Percentiles rank a stretch among this genome's conserved stretches.
phyloP scores from a whole-genome alignment of 768 basidiomycete genomes.

The Suillus occidentalis region DNA sequence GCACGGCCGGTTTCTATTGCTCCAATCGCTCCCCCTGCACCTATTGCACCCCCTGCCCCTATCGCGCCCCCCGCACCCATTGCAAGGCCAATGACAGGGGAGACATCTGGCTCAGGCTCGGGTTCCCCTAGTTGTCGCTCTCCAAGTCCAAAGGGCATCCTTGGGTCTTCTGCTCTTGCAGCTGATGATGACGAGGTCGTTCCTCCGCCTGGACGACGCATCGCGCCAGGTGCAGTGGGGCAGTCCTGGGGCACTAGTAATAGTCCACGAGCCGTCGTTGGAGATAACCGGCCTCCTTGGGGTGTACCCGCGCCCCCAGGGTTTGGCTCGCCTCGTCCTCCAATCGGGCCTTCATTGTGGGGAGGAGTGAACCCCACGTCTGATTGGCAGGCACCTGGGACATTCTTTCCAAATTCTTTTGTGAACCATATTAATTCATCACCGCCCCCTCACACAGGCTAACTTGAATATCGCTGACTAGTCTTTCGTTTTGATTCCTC shows the following conservation, averaged over 20 bases:
- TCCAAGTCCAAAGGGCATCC: conserved; percentile 60
- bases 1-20: conserved; percentile 41
- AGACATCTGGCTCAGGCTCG: conserved; percentile 52
- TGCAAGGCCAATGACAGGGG: conserved; percentile 44
- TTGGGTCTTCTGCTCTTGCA: conserved; percentile 76
- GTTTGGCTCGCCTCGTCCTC: conserved; percentile 36
- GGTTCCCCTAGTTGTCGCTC: conserved; percentile 56
- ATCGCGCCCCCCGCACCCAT: conserved; percentile 71
- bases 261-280: conserved; percentile 45
- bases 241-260: conserved; percentile 49
- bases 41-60: conserved; percentile 67
- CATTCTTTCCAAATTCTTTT: conserved; percentile 50
- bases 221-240: conserved; percentile 39
- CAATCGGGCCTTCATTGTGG: conserved; percentile 41
- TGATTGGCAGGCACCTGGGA: conserved; percentile 51
- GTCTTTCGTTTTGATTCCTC: conserved; percentile 8
- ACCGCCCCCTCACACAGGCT: conserved; percentile 41
- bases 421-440: conserved; percentile 48
- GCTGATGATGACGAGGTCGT: conserved; percentile 84
- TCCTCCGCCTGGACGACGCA: conserved; percentile 45
- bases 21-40: conserved; percentile 66
- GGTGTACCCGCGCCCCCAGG: conserved; percentile 40
- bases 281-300: conserved; percentile 47
- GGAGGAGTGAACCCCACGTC: conserved; percentile 38
- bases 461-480: conserved; percentile 24